phyloP scores from a whole-genome alignment of 1,284 basidiomycete genomes.

The Agroathelia rolfsii region DNA sequence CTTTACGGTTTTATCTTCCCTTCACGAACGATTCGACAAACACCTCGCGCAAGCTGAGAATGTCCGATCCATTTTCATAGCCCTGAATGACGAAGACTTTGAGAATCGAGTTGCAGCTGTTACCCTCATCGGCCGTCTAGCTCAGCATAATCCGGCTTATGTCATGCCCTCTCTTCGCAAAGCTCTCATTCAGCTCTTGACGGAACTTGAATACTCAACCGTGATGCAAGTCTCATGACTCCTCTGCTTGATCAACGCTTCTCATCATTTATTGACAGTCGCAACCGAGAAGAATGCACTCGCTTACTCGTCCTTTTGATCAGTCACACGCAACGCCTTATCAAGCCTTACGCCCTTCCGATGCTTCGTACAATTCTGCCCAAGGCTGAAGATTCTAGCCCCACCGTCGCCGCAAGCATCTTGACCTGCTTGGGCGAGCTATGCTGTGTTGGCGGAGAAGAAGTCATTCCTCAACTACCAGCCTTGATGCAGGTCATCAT shows the following conservation, averaged over 20 bases:
- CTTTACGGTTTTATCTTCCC: conserved; percentile 78
- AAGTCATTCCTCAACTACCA: conserved; percentile 75
- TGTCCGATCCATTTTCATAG: conserved; percentile 93
- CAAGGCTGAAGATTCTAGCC: conserved; percentile 79
- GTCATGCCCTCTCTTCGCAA: conserved; percentile 98
- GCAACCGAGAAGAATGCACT: conserved; percentile 89
- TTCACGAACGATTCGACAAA: conserved; percentile 94
- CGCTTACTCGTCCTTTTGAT: conserved; percentile 81
- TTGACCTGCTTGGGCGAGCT: conserved; percentile 94
- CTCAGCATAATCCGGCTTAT: conserved; percentile 95
- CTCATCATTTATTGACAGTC: conserved; percentile 27
- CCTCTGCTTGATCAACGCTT: conserved; percentile 1
- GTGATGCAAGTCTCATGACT: conserved; percentile 49
- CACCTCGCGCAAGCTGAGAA: conserved; percentile 99
- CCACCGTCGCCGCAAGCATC: conserved; percentile 87
- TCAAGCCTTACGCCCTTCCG: conserved; percentile 95
- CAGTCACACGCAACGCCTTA: conserved; percentile 85
- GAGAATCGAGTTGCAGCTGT: conserved; percentile 90
- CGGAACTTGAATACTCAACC: conserved; percentile 95
- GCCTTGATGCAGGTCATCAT: conserved; percentile 89
- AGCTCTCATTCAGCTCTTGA: conserved; percentile 92
- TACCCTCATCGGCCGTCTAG: conserved; percentile 85
- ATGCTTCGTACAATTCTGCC: conserved; percentile 88
- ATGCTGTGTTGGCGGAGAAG: conserved; percentile 89
- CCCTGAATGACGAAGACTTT: conserved; percentile 95